Percentiles rank a stretch among this genome's conserved stretches.
Conservation (phyloP, 2,329 filamentous ascomycete genomes). For the Alternaria hordeiaustralica region DNA sequence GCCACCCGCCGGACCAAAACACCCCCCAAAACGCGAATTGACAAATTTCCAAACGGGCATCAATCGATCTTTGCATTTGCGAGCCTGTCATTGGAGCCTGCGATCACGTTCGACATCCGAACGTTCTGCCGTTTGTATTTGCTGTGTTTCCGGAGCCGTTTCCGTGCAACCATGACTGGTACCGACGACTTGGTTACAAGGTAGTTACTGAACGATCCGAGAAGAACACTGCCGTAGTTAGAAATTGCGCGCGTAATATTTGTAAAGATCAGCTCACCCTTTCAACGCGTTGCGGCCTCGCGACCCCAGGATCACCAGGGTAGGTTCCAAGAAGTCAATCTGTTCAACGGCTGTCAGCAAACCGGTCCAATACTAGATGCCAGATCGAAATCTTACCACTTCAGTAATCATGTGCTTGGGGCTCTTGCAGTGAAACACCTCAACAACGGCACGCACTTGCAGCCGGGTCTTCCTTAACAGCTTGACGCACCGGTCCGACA, state of each 20-base stretch:
- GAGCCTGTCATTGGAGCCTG: slow-evolving; percentile 70
- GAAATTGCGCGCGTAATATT: slow-evolving; percentile 15
- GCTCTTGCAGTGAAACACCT: slow-evolving; percentile 98
- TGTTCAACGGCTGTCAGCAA: slow-evolving; percentile 45
- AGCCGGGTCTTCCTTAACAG: slow-evolving; percentile 88
- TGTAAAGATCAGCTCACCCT: slow-evolving; percentile 66
- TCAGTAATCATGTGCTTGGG: slow-evolving; percentile 96
- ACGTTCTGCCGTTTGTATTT: slow-evolving; percentile 76
- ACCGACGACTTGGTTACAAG: slow-evolving; percentile 95
- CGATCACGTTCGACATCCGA: slow-evolving; percentile 81
- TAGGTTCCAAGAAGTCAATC: slow-evolving; percentile 91
- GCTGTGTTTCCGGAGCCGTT: slow-evolving; percentile 84
- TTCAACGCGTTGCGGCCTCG: slow-evolving; percentile 90
- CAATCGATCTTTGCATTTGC: slow-evolving; percentile 78
- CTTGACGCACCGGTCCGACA: slow-evolving; percentile 84
- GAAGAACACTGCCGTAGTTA: slow-evolving; percentile 71
- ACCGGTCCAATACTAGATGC: slow-evolving; percentile 10
- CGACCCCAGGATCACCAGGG: slow-evolving; percentile 90
- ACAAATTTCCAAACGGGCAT: slow-evolving; percentile 41
- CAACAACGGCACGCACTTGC: slow-evolving; percentile 90
- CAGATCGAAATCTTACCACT: slow-evolving; percentile 63
- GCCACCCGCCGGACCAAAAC: slow-evolving; percentile 13
- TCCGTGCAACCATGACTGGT: slow-evolving; percentile 96
- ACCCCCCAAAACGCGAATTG: slow-evolving; percentile 33
- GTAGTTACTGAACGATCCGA: slow-evolving; percentile 97